Base-by-base conservation (phyloP, 2,329 filamentous ascomycete species). In the Epichloe brachyelytri region DNA sequence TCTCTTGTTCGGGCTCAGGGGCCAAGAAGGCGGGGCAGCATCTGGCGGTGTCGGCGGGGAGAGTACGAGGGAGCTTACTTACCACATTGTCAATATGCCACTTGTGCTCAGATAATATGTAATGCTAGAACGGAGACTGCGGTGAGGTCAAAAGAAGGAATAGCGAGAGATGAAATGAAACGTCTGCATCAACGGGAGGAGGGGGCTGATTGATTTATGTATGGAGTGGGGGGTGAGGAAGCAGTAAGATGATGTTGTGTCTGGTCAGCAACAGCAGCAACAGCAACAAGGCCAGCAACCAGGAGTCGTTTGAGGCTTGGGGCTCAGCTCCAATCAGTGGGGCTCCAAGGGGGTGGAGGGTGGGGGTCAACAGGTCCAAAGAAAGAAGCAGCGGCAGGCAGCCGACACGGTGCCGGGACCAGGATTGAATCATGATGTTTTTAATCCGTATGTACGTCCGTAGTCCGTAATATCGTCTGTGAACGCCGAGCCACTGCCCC, bases 31-130 rank as follows among this genome's bases (percentile, higher is more conserved):
- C 48, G 53, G 51, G 55, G 51, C 48, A 46, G 46, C 43, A 30
- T 40, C 15, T 46, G 47, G 57, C 53, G 57, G 56, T 53, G 54
- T 52, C 44, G 54, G 43, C 26, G 26, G 41, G 40, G n/a, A 17
- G 20, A 40, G 7, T 11, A n/a, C 33, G 33, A 17, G 34, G 37
- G 43, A 50, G 48, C 57, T 55, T 55, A 59, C 58, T 55, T 55
- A 59, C 58, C 59, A 60, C 59, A 60, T 60, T 51, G 49, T 59
- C 51, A 46, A 48, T 43, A 49, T 48, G 50, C 43, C 50, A 52
- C 52, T 53, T 49, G 54, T 41, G 53, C 50, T 51, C 53, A 30
- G 44, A 45, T 37, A 10, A 14, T 48, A 33, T 19, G 22, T 43
- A 33, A 36, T 41, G 46, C 48, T 53, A 33, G 43, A 26, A 22